A percentile compares a stretch with the other conserved stretches of the same genome.
Evolutionary conservation across 768 basidiomycete species (phyloP).

Genomic region (Suillus ampliporus): DNA sequence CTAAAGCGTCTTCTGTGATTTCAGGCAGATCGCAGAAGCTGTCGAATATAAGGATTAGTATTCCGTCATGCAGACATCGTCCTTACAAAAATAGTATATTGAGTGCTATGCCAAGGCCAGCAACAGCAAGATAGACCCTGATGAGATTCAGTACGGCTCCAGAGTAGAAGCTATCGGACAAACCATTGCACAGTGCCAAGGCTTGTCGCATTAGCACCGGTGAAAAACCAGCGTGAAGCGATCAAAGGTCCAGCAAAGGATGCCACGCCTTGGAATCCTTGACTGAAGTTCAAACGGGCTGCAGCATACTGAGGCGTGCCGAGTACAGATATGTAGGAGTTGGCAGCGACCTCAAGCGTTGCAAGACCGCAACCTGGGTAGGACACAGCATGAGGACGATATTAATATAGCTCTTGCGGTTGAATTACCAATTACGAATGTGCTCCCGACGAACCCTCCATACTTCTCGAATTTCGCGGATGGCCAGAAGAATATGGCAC

Average conservation of each 20-base stretch:
- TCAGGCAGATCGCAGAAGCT: constrained; percentile 73
- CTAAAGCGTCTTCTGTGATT: constrained; percentile 69
- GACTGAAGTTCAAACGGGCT: constrained; percentile 78
- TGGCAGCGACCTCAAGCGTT: constrained; percentile 74
- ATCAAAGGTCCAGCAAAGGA: constrained; percentile 78
- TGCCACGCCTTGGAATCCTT: constrained; percentile 80
- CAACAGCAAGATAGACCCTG: constrained; percentile 71
- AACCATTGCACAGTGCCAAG: constrained; percentile 75
- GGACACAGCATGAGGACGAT: neutral
- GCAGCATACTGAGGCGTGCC: constrained; percentile 74
- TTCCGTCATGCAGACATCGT: neutral
- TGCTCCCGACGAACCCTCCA: constrained; percentile 76
- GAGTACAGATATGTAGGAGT: constrained; percentile 78
- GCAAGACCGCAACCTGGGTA: constrained; percentile 62
- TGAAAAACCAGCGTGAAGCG: constrained; percentile 77
- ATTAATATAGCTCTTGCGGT: neutral
- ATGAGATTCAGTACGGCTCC: neutral
- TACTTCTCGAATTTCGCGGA: constrained; percentile 71
- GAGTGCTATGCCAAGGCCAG: constrained; percentile 63
- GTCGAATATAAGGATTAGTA: constrained; percentile 10
- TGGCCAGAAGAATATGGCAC: constrained; percentile 83
- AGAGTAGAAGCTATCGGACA: neutral
- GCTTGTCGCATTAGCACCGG: constrained; percentile 60
- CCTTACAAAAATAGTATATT: constrained; percentile 69
- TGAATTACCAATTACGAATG: constrained; percentile 64